Evolutionary conservation across 2,329 filamentous ascomycete genomes (phyloP).

Genomic region (Aspergillus pseudoglaucus): DNA sequence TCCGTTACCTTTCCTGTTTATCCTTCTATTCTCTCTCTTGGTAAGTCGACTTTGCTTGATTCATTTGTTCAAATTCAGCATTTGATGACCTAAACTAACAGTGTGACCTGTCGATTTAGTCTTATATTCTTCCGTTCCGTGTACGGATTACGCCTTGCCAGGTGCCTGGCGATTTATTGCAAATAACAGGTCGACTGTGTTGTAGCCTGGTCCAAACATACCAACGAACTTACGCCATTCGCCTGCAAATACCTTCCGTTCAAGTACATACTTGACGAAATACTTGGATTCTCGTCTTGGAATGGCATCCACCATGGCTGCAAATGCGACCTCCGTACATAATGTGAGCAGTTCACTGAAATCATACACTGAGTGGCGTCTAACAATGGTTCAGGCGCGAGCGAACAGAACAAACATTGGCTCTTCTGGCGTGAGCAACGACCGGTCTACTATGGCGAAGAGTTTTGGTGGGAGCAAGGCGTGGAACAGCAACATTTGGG

Average conservation of each 20-base stretch:
- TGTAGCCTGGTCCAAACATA: slow-evolving; percentile 3
- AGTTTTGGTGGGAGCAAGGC: slow-evolving; percentile 40
- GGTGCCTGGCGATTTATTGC: slow-evolving; percentile 26
- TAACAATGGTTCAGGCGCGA: slow-evolving; percentile 18
- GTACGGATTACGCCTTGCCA: slow-evolving; percentile 14
- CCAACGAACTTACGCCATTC: slow-evolving; percentile 2
- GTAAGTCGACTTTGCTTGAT: background rate
- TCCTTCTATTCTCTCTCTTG: slow-evolving; percentile 11
- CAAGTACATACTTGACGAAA: slow-evolving; percentile 19
- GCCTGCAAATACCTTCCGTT: slow-evolving; percentile 15
- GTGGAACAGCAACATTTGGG: slow-evolving; percentile 49
- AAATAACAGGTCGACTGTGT: slow-evolving; percentile 19
- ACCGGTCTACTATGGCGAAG: slow-evolving; percentile 33
- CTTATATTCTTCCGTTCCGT: slow-evolving; percentile 16
- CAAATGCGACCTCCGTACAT: slow-evolving; percentile 31
- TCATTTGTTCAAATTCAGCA: background rate
- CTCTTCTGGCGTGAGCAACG: slow-evolving; percentile 28
- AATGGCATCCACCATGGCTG: slow-evolving; percentile 33
- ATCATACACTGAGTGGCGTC: background rate
- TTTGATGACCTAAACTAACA: slow-evolving; percentile 5
- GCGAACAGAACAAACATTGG: slow-evolving; percentile 35
- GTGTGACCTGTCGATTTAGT: slow-evolving; percentile 14
- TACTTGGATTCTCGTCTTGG: slow-evolving; percentile 12
- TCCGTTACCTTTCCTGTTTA: slow-evolving; percentile 13
- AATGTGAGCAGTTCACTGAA: slow-evolving; percentile 24